Evolutionary conservation across 108 stramenopile genomes (phyloP), one percentile per base, ranked within the genome.

Genomic region (Parietichytrium sp.): DNA sequence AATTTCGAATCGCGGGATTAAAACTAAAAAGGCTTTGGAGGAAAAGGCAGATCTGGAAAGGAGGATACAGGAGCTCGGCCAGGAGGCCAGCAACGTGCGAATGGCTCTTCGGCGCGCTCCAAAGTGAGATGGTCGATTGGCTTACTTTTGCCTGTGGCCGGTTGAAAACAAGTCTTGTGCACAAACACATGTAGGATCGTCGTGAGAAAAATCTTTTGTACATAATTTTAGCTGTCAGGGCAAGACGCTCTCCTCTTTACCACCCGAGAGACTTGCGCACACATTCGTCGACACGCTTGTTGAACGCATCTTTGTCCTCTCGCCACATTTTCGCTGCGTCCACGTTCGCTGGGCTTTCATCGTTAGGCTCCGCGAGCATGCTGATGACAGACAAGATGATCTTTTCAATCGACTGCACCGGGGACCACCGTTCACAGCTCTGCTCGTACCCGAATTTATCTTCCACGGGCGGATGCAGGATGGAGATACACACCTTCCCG

Each of bases 271-370:
- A 72, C 8, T 27, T 47, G 8, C 61, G 61, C 7, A 72, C 61
- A 25, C 61, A 72, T 25, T 72, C 61, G 61, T 72, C 61, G 13
- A 42, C 93, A 85, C 93, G 93, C 88, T 93, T 94, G 80, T 96
- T 96, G 91, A 96, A 98, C 4, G 87, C 95, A 23, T 89, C 82
- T 79, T 88, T 79, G 81, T 97, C 96, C 83, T 95, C 94, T 47
- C 97, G 87, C 94, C 94, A 98, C 93, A 92, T 91, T 51, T 94
- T 92, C 4, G 98, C 98, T 0, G 98, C 98, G 89, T 98, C 98
- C 51, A 98, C 86, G 83, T 97, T 97, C 3, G 98, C 98, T 2
- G 98, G 96, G 79, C 92, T 93, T 83, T 96, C 95, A 83, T 96
- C 96, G 85, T 98, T 98, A 31, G 98, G 96, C 88, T 98, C 98